Evolutionary conservation across 768 basidiomycete genomes (phyloP), one percentile per base, ranked within the genome.

Genomic region (Tylopilus plumbeoviolaceoides): DNA sequence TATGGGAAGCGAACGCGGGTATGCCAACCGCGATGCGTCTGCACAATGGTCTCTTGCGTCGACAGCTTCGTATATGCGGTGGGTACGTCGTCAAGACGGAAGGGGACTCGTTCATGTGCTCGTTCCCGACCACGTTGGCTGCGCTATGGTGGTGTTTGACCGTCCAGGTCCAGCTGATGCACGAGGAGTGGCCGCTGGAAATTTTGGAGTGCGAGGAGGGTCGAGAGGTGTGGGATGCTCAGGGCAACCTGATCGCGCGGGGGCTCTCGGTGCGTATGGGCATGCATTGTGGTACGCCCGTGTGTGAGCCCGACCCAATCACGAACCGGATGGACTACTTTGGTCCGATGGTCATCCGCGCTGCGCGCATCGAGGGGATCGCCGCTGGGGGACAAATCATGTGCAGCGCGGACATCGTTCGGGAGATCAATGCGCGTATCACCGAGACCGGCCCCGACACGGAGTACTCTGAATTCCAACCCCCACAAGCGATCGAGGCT

Each of bases 11-110:
- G 39, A 98, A 98, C 62, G 82, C 88, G 0, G 94, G 95, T 4
- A 99, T 98, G 95, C 84, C 88, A 20, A 88, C 87, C 0, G 94
- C 95, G 4, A 95, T 97, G 78, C 83, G 84, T 25, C 70, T 93
- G 59, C 97, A 99, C 72, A 95, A 98, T 66, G 78, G 73, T 47
- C 76, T 98, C 21, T 78, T 98, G 43, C 84, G 97, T 20, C 80
- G 95, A 7, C 85, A 88, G 55, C 74, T 98, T 30, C 83, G 95
- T 27, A 77, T 88, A 39, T 95, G 94, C 62, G 94, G 94, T 27
- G 97, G 97, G 1, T 99, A 98, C 69, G 93, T 98, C 72, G 95
- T 98, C 64, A 99, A 99, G 73, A 99, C 97, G 11, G 97, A 99
- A 84, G 97, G 97, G 27, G 97, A 98, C 63, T 85, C 95, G 1